A percentile compares a stretch with the other conserved stretches of the same genome.
phyloP scores from a whole-genome alignment of 2,329 filamentous ascomycete species.

The Alternaria triticina region DNA sequence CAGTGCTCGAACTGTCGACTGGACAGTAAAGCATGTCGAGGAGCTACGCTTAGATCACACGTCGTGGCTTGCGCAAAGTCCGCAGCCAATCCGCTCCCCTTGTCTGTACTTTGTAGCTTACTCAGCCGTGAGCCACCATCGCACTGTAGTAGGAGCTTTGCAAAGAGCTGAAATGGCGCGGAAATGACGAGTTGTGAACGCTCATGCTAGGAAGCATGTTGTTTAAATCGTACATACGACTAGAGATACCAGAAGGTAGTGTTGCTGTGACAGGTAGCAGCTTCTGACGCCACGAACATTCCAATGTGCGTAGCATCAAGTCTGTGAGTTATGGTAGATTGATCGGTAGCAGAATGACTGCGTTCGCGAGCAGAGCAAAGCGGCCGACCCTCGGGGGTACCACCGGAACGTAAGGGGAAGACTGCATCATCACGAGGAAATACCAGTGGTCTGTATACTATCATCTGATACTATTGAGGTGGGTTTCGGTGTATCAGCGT shows the following conservation, averaged over 20 bases:
- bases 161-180: background rate
- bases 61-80: background rate
- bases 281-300: background rate
- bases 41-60: background rate
- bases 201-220: background rate
- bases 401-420: background rate
- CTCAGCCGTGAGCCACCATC: background rate
- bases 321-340: background rate
- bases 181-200: background rate
- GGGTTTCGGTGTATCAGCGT: background rate
- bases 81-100: background rate
- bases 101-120: too few relatives aligned
- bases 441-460: background rate
- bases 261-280: background rate
- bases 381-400: background rate
- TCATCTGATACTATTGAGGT: background rate
- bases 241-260: background rate
- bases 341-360: background rate
- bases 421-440: background rate
- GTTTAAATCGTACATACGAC: background rate
- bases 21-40: background rate
- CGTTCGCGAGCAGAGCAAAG: background rate
- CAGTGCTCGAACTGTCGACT: background rate
- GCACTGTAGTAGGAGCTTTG: background rate
- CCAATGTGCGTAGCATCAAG: background rate